These are phyloP conservation scores for Moricandia arvensis DNA, from an alignment of 345 rosid genomes.

Conservation along the genomic window DNA sequence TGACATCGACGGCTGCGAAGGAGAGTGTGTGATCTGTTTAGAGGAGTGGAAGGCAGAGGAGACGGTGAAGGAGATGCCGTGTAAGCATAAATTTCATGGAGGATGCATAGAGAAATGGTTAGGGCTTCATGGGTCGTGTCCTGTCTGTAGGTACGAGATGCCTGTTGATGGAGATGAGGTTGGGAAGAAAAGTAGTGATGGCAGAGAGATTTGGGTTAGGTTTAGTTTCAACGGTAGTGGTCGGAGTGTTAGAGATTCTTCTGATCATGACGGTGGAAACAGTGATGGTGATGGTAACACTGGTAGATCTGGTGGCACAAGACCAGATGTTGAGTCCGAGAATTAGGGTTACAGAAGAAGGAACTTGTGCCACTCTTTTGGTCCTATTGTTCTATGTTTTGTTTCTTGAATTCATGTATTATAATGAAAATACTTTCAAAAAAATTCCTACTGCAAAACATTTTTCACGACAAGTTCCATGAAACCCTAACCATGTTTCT, in stretches of 20 bases:
- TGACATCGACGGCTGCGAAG: slow-evolving; percentile 32
- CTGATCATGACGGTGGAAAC: slow-evolving; percentile 5
- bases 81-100: slow-evolving; percentile 73
- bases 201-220: slow-evolving; percentile 56
- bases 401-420: slow-evolving; percentile 11
- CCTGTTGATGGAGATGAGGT: slow-evolving; percentile 55
- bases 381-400: neutral
- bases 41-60: slow-evolving; percentile 55
- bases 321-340: slow-evolving; percentile 11
- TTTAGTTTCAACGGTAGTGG: slow-evolving; percentile 46
- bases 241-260: slow-evolving; percentile 34
- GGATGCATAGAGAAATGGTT: slow-evolving; percentile 76
- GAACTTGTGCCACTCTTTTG: neutral
- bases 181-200: slow-evolving; percentile 30
- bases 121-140: slow-evolving; percentile 73
- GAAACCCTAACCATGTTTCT: neutral
- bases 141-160: slow-evolving; percentile 78
- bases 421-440: neutral
- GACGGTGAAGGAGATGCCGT: slow-evolving; percentile 69
- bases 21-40: slow-evolving; percentile 66
- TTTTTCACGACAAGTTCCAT: neutral
- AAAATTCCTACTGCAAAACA: neutral
- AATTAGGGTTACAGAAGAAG: neutral
- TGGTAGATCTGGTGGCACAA: neutral
- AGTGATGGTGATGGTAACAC: neutral